Evolutionary conservation across 495 filamentous ascomycete species (phyloP).

Genomic region (Astrothelium subdiscretum): DNA sequence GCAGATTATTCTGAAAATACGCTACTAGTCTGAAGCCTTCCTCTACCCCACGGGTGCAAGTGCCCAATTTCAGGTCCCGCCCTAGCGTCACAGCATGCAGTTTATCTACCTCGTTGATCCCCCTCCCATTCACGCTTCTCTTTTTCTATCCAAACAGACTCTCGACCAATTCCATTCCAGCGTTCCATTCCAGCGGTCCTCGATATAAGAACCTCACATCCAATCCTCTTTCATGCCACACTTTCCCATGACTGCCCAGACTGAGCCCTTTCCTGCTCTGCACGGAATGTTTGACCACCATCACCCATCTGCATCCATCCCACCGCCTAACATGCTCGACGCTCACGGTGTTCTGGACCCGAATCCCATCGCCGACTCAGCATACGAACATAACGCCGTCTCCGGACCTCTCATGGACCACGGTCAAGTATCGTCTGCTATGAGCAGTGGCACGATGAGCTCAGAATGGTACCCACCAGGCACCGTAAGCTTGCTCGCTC

Average conservation of each 20-base stretch:
- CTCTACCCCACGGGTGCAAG: background rate
- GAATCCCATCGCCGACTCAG: background rate
- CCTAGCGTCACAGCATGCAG: conserved; percentile 3
- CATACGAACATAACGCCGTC: background rate
- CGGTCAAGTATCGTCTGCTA: background rate
- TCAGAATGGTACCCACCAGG: background rate
- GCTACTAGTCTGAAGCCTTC: background rate
- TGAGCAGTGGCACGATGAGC: background rate
- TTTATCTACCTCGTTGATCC: conserved; percentile 2
- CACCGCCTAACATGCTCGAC: background rate
- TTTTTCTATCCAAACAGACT: background rate
- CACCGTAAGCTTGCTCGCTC: background rate
- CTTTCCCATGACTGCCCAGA: conserved; percentile 3
- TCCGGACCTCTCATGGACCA: background rate
- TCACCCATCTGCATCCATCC: background rate
- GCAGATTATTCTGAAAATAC: conserved; percentile 1
- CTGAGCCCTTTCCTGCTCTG: conserved; percentile 2
- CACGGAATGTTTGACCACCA: background rate
- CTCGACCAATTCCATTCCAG: background rate
- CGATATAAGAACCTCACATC: background rate
- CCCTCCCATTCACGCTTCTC: conserved; percentile 1
- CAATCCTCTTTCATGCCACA: background rate
- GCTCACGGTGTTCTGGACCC: background rate
- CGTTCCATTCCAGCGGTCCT: background rate
- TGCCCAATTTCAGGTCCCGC: conserved; percentile 2